Evolutionary conservation across 2,329 filamentous ascomycete genomes (phyloP).

Genomic region (Epichloe elymi): DNA sequence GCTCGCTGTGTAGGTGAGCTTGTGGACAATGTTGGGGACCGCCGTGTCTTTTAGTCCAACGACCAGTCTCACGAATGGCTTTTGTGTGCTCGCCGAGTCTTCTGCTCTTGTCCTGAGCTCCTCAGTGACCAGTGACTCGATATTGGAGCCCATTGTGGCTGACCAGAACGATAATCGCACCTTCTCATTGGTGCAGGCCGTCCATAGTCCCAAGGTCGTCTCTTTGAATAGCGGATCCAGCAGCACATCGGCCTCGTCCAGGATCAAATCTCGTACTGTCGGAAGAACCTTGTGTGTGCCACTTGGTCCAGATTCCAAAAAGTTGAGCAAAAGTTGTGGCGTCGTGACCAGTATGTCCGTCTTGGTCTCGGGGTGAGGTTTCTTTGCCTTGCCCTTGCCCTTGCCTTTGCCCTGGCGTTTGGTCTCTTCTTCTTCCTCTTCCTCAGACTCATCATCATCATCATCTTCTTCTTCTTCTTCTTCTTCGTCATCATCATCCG

Average conservation of each 20-base stretch:
- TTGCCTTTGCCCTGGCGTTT: slow-evolving; percentile 22
- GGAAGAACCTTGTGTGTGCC: slow-evolving; percentile 41
- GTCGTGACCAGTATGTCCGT: slow-evolving; percentile 29
- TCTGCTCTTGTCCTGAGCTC: slow-evolving; percentile 45
- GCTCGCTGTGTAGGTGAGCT: slow-evolving; percentile 78
- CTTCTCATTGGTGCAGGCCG: slow-evolving; percentile 55
- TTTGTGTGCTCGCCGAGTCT: slow-evolving; percentile 21
- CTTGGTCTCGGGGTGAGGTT: slow-evolving; percentile 16
- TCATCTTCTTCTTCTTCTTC: not conserved
- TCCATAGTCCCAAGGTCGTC: slow-evolving; percentile 77
- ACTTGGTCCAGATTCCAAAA: slow-evolving; percentile 38
- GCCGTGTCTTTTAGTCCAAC: slow-evolving; percentile 96
- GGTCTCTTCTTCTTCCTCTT: slow-evolving; percentile 24
- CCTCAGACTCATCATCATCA: slow-evolving; percentile 15
- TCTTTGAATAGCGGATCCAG: slow-evolving; percentile 83
- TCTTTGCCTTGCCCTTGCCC: slow-evolving; percentile 14
- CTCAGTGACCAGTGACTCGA: slow-evolving; percentile 65
- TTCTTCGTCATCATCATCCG: slow-evolving; percentile 11
- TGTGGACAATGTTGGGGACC: slow-evolving; percentile 82
- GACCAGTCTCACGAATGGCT: slow-evolving; percentile 65
- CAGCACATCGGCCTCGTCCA: slow-evolving; percentile 93
- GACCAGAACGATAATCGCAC: slow-evolving; percentile 81
- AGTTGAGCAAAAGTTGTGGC: slow-evolving; percentile 57
- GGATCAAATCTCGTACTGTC: slow-evolving; percentile 57
- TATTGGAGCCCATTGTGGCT: slow-evolving; percentile 88